Evolutionary conservation across 495 filamentous ascomycete genomes (phyloP), one percentile per base, ranked within the genome.

Genomic region (Bathelium albidoporum): DNA sequence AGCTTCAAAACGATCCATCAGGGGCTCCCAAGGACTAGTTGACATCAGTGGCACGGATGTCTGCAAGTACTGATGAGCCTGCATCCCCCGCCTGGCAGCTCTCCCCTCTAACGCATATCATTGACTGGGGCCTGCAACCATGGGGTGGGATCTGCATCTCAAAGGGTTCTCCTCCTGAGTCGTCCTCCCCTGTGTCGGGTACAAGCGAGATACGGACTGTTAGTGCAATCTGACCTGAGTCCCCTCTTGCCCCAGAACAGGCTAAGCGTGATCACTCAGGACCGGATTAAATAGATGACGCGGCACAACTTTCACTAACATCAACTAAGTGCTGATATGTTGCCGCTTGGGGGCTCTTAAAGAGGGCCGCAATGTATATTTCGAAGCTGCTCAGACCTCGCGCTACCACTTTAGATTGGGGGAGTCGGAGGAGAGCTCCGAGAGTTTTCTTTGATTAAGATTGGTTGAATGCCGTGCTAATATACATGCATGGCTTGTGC

Each of bases 41-140:
- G 49, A 55, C 49, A 55, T 55, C 49, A 55, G 49, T 55, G 49
- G 7, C 24, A 28, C 5, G 5, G 22, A 28, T 29, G 20, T 55
- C 20, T 55, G 49, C 49, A 55, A 26, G 49, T 55, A 20, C 16
- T 28, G n/a, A 55, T 29, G 49, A 55, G 49, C 49, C 20, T 55
- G 49, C 49, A 55, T 49, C 44, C 5, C 44, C 22, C 22, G 44
- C 22, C n/a, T 55, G 20, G 16, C 24, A 9, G 16, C 49, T n/a
- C 20, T n/a, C 20, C 49, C 16, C 34, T 9, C 24, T n/a, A 55
- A 55, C 24, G 49, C 49, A 55, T 29, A 55, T 55, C 49, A 55
- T 55, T 55, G 49, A n/a, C 49, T 55, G 10, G 49, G 49, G n/a
- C 24, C 49, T 55, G 49, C 49, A 55, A n/a, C n/a, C n/a, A n/a